Conservation (phyloP, 2,329 filamentous ascomycete species). For the Arthroderma uncinatum region DNA sequence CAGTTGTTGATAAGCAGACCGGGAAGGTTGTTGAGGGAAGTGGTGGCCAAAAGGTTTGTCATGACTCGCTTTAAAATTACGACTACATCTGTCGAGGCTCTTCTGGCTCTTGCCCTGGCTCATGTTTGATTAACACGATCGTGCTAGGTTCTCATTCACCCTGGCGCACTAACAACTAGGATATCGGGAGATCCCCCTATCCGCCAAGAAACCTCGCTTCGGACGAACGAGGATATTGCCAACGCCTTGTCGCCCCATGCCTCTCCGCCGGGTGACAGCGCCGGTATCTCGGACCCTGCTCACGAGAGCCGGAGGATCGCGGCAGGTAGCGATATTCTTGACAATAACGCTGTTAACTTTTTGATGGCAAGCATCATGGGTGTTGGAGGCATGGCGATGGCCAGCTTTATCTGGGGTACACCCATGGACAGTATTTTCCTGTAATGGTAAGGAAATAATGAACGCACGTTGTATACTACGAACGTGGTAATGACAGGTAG, state of each 20-base stretch:
- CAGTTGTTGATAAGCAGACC: slow-evolving; percentile 68
- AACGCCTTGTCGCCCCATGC: slow-evolving; percentile 18
- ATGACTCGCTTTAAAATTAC: too few species aligned
- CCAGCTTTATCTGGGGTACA: slow-evolving; percentile 27
- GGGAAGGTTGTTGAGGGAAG: slow-evolving; percentile 84
- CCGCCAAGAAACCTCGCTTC: slow-evolving; percentile 19
- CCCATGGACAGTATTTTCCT: not conserved
- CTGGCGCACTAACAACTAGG: slow-evolving; percentile 21
- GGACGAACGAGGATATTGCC: slow-evolving; percentile 21
- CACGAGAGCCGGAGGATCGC: slow-evolving; percentile 54
- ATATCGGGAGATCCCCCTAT: slow-evolving; percentile 14
- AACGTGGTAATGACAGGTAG: not conserved
- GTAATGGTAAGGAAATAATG: not conserved
- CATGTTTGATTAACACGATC: not conserved
- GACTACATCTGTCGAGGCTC: too few species aligned
- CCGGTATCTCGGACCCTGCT: slow-evolving; percentile 19
- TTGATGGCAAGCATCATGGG: slow-evolving; percentile 80
- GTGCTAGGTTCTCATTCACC: slow-evolving; percentile 29
- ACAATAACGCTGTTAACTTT: slow-evolving; percentile 94
- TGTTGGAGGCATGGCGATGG: slow-evolving; percentile 57
- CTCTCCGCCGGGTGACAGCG: not conserved
- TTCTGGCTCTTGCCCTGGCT: not conserved
- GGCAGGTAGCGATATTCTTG: slow-evolving; percentile 61
- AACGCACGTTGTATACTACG: not conserved
- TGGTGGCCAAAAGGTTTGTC: slow-evolving; percentile 51